Base-by-base conservation (phyloP, 176 grass and related monocot species). In the Coix lacrymajobi region DNA sequence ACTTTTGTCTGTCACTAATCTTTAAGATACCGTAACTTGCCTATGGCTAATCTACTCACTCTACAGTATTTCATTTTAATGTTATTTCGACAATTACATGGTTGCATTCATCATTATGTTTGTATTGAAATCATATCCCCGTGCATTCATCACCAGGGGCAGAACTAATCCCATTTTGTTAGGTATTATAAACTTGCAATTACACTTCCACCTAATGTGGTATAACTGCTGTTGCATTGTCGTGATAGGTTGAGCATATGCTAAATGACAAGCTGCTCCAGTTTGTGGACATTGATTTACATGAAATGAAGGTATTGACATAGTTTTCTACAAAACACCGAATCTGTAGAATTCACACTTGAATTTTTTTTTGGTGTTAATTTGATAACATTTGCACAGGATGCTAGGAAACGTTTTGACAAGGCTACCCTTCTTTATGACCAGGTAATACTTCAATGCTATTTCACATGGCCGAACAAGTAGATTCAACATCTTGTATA, bases 341-440 rank as follows among this genome's bases (percentile, higher is more conserved):
- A 66, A 62, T 67, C 45, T 66, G 5, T 60, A 60, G 77, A 57
- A 57, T 77, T 83, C 65, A 76, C 38, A 52, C 34, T 82, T 88
- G 24, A 34, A 65, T 64, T 65, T 86, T 13, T 70, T 62, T 71
- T 20, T 81, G 36, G 36, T 66, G 17, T 71, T 81, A 72, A 81
- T 83, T 43, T 76, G 62, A 77, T 77, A 46, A 68, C 7, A 58
- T 89, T 40, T 70, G 32, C 83, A 68, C 75, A 99, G 97, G 97
- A 99, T 94, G 89, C 97, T 28, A 84, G 85, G 28, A 99, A 99
- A 71, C 80, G 66, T 78, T 99, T 99, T 89, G 97, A 99, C 70
- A 99, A 99, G 84, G 97, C 97, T 85, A 94, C 87, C 74, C 89
- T 99, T 94, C 76, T 92, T 25, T 99, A 99, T 69, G 97, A 99